phyloP scores from a whole-genome alignment of 192 early-diverging fungal species.

The Backusella sp. region DNA sequence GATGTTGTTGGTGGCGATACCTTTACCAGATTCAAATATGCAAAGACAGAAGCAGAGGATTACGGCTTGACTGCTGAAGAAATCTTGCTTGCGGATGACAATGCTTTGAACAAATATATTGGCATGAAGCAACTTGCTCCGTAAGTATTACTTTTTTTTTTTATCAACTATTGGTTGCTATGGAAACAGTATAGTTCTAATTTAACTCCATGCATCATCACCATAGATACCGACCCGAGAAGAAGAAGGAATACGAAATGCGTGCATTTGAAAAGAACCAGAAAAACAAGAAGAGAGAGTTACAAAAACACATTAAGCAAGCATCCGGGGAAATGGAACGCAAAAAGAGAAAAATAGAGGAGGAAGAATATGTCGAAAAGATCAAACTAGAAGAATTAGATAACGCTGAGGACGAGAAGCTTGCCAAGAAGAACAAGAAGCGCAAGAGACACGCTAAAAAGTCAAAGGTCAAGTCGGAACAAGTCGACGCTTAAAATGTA shows the following conservation, averaged over 20 bases:
- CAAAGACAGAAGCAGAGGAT: conserved; percentile 70
- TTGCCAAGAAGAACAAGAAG: background rate
- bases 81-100: conserved; percentile 87
- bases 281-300: conserved; percentile 18
- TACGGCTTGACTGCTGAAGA: conserved; percentile 84
- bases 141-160: conserved; percentile 42
- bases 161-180: background rate
- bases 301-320: conserved; percentile 12
- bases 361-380: background rate
- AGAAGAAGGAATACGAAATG: conserved; percentile 48
- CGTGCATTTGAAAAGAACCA: conserved; percentile 23
- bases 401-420: background rate
- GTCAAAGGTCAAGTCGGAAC: background rate
- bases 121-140: conserved; percentile 88
- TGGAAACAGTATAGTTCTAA: background rate
- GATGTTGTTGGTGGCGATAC: conserved; percentile 81
- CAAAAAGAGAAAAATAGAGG: background rate
- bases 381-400: background rate
- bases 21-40: conserved; percentile 91
- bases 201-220: background rate
- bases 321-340: background rate
- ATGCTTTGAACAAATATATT: conserved; percentile 81
- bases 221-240: conserved; percentile 44
- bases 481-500: background rate
- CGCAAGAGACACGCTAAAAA: background rate